Evolutionary conservation across 2,329 filamentous ascomycete genomes (phyloP).

Genomic region (Metarhizium brunneum): DNA sequence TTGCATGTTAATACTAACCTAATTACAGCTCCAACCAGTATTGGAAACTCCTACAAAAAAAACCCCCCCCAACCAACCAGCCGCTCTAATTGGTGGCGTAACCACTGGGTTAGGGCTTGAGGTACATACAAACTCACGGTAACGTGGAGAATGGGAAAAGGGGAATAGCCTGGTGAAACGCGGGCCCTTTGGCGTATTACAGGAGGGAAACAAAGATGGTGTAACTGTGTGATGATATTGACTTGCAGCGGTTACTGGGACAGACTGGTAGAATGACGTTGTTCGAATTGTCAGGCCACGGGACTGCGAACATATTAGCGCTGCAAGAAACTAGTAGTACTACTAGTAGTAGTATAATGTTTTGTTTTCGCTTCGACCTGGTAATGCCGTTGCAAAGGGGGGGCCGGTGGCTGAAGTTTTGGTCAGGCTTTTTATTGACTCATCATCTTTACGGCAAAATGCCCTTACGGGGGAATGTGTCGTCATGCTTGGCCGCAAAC

Average conservation of each 20-base stretch:
- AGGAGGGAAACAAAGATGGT: neutral
- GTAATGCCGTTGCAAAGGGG: neutral
- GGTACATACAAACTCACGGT: neutral
- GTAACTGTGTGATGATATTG: neutral
- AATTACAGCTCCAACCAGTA: too few relatives aligned
- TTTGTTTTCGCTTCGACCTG: too few relatives aligned
- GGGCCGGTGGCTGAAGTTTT: neutral
- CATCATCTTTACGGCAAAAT: neutral
- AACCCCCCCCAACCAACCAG: too few relatives aligned
- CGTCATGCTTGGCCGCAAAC: neutral
- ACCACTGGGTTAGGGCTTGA: neutral
- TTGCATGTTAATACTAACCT: too few relatives aligned
- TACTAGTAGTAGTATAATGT: too few relatives aligned
- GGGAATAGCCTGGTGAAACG: neutral
- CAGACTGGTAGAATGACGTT: too few relatives aligned
- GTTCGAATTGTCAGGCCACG: too few relatives aligned
- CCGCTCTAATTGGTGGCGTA: neutral
- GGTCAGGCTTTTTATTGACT: neutral
- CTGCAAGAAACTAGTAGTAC: too few relatives aligned
- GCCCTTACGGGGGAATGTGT: neutral
- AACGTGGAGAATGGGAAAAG: neutral
- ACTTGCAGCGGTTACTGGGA: neutral
- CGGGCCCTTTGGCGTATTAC: neutral
- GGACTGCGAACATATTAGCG: too few relatives aligned
- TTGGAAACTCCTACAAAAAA: too few relatives aligned